These are phyloP conservation scores for Arthrobotrys sphaeroides DNA, from an alignment of 2,329 filamentous ascomycete genomes.

Conservation along the genomic window DNA sequence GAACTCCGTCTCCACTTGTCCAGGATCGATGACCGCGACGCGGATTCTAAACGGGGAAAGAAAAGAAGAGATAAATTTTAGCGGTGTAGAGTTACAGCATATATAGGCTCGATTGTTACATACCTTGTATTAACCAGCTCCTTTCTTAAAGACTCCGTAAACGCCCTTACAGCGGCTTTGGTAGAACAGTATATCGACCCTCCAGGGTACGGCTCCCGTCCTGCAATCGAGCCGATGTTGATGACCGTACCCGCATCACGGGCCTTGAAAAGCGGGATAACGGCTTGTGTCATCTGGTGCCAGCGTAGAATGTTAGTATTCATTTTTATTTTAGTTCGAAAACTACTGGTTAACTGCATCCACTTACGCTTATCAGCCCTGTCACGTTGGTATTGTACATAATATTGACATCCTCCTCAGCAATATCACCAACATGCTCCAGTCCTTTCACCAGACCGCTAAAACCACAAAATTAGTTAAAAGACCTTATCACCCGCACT, in stretches of 20 bases:
- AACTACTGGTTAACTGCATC: too few species aligned
- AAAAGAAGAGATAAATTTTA: slow-evolving; percentile 61
- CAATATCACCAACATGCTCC: slow-evolving; percentile 84
- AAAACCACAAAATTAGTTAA: slow-evolving; percentile 4
- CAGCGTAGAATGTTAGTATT: not conserved
- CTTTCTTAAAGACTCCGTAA: slow-evolving; percentile 82
- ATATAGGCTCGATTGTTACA: not conserved
- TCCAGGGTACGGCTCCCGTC: slow-evolving; percentile 82
- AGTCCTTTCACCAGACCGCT: slow-evolving; percentile 90
- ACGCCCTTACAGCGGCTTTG: slow-evolving; percentile 86
- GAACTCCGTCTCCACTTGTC: slow-evolving; percentile 94
- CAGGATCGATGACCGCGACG: slow-evolving; percentile 88
- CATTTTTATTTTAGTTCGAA: not conserved
- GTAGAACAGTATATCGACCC: slow-evolving; percentile 93
- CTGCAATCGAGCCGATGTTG: slow-evolving; percentile 93
- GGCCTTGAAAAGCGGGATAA: slow-evolving; percentile 82
- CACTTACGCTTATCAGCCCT: slow-evolving; percentile 77
- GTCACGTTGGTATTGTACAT: slow-evolving; percentile 97
- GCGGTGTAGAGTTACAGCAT: not conserved
- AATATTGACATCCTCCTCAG: slow-evolving; percentile 78
- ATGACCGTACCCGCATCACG: slow-evolving; percentile 74
- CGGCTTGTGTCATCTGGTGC: slow-evolving; percentile 80
- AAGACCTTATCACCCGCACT: not conserved
- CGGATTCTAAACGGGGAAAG: slow-evolving; percentile 73
- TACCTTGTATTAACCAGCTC: slow-evolving; percentile 75